A percentile compares a stretch with the other conserved stretches of the same genome.
Conservation (phyloP, 2,329 filamentous ascomycete species). For the Fusarium sp. region DNA sequence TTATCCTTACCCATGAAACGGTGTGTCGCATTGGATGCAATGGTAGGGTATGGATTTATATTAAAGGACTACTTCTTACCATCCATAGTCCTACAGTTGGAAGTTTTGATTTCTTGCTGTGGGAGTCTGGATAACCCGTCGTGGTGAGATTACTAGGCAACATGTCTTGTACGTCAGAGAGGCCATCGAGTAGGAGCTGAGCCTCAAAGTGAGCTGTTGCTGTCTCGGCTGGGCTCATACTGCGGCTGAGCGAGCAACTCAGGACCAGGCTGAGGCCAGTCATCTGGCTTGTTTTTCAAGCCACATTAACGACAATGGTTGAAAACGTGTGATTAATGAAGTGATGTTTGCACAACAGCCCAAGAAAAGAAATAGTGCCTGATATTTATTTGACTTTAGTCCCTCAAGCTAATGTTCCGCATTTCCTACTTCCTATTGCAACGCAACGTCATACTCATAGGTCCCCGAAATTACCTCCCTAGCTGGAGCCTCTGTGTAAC, state of each 20-base stretch:
- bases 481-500: too few species aligned
- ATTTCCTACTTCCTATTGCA: background rate
- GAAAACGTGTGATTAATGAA: background rate
- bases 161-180: background rate
- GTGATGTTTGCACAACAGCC: background rate
- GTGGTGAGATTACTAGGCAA: background rate
- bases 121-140: background rate
- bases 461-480: background rate
- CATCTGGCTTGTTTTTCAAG: background rate
- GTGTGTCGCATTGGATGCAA: background rate
- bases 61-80: background rate
- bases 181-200: background rate
- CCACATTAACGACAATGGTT: background rate
- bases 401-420: background rate
- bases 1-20: background rate
- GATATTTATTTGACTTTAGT: background rate
- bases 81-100: background rate
- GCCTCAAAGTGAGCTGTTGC: background rate
- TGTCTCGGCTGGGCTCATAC: background rate
- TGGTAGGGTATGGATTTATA: background rate
- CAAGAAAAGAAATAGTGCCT: background rate
- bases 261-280: background rate
- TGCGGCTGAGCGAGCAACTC: background rate
- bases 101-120: background rate
- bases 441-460: background rate